Base-by-base conservation (phyloP, 805 yeast species). In the Zygoascus flipseniorum region DNA sequence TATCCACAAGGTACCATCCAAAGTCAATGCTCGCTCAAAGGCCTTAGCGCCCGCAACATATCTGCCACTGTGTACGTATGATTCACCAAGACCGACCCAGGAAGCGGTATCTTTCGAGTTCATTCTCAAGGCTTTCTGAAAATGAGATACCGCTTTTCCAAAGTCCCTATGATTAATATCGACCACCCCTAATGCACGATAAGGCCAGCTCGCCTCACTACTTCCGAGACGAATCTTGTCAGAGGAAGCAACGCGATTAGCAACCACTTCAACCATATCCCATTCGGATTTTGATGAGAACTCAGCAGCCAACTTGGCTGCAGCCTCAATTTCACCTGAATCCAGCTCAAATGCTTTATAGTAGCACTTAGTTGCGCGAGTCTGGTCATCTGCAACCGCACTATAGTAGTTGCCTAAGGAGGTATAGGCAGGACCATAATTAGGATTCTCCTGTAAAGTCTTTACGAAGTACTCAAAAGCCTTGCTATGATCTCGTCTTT, bases 11-110 rank as follows among this genome's bases (percentile, higher is more conserved):
- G 70, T 68, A 0, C 79, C 75, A 32, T 79, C 77, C 5, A 85
- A 59, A 41, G 74, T 74, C 46, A 80, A 62, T 0, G 90, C 88
- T 54, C 81, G 82, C 31, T 72, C 74, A 61, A 89, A 86, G 1
- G 93, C 97, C 66, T 86, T 89, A 9, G 79, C 74, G 0, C 96
- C 88, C 2, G 98, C 95, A 53, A 87, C 90, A 45, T 84, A 72
- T 56, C 96, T 76, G 1, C 99, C 99, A 66, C 93, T 81, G 26
- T 82, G 79, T 52, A 78, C 73, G 66, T 93, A 93, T 0, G 97
- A 92, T 66, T 93, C 98, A n/a, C 99, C 99, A n/a, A 93, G 72
- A 0, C 97, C 97, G 31, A 86, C 74, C 97, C 98, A 92, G 1
- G 96, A 84, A 58, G 86, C 84, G 1, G 79, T 65, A 67, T 93